Conservation (phyloP, 352 stramenopile genomes). For the Aphanomyces euteiches region DNA sequence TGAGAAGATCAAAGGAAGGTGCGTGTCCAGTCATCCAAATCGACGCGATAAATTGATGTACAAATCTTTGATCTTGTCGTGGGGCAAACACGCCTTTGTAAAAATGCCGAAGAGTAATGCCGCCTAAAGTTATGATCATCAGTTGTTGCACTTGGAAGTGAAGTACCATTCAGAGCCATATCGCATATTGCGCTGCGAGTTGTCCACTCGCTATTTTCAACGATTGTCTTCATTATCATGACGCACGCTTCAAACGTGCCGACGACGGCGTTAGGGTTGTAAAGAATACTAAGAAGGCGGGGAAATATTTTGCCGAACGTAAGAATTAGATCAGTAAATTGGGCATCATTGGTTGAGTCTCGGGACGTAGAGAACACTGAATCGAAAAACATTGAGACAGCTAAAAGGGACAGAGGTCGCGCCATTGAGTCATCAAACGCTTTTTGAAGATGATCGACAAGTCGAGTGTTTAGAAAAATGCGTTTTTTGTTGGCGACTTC, state of each 20-base stretch:
- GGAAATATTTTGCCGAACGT: conserved; percentile 37
- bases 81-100: conserved; percentile 70
- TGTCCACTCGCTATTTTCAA: conserved; percentile 64
- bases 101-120: conserved; percentile 32
- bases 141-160: conserved; percentile 9
- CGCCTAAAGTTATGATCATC: background rate
- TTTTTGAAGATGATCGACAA: conserved; percentile 6
- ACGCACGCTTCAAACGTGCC: conserved; percentile 56
- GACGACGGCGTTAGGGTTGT: conserved; percentile 45
- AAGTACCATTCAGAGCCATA: conserved; percentile 53
- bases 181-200: conserved; percentile 65
- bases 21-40: conserved; percentile 80
- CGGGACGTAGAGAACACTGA: conserved; percentile 60
- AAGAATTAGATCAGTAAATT: conserved; percentile 60
- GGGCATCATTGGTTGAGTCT: conserved; percentile 62
- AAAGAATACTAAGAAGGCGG: conserved; percentile 47
- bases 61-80: conserved; percentile 51
- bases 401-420: conserved; percentile 8
- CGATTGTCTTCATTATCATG: conserved; percentile 60
- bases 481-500: conserved; percentile 23
- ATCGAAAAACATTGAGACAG: conserved; percentile 15
- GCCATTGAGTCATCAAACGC: conserved; percentile 18
- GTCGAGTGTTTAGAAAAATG: conserved; percentile 26
- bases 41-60: conserved; percentile 65
- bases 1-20: conserved; percentile 63